phyloP scores from a whole-genome alignment of 805 yeast genomes.

The Tetrapisispora namnaoensis region DNA sequence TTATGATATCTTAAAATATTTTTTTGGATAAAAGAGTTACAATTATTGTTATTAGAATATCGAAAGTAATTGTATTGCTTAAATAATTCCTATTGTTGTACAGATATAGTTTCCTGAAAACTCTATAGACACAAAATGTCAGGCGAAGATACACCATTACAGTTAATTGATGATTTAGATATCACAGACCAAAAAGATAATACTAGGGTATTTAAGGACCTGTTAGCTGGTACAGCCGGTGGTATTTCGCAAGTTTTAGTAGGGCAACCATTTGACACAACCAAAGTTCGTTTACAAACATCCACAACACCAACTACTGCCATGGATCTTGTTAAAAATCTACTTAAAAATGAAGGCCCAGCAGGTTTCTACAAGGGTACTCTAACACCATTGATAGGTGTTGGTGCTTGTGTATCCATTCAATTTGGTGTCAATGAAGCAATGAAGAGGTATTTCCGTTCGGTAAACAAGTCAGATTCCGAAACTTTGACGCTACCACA shows the following conservation, averaged over 20 bases:
- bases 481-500: constrained; percentile 45
- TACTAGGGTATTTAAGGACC: constrained; percentile 46
- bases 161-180: constrained; percentile 26
- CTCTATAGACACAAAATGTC: constrained; percentile 17
- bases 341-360: constrained; percentile 73
- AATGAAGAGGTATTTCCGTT: constrained; percentile 71
- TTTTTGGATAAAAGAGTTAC: no score
- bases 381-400: constrained; percentile 83
- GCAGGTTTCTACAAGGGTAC: constrained; percentile 90
- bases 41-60: no score
- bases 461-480: constrained; percentile 28
- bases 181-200: constrained; percentile 5
- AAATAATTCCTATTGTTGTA: no score
- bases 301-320: constrained; percentile 68
- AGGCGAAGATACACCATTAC: constrained; percentile 27
- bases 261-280: constrained; percentile 95
- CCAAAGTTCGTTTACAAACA: constrained; percentile 86
- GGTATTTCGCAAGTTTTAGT: constrained; percentile 92
- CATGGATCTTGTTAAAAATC: constrained; percentile 61
- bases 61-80: no score
- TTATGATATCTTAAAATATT: no score
- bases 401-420: constrained; percentile 96
- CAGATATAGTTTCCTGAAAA: neutral
- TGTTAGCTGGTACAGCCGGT: constrained; percentile 87
- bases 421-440: constrained; percentile 93